Evolutionary conservation across 2,329 filamentous ascomycete species (phyloP).

Genomic region (Aspergillus fumigatus): DNA sequence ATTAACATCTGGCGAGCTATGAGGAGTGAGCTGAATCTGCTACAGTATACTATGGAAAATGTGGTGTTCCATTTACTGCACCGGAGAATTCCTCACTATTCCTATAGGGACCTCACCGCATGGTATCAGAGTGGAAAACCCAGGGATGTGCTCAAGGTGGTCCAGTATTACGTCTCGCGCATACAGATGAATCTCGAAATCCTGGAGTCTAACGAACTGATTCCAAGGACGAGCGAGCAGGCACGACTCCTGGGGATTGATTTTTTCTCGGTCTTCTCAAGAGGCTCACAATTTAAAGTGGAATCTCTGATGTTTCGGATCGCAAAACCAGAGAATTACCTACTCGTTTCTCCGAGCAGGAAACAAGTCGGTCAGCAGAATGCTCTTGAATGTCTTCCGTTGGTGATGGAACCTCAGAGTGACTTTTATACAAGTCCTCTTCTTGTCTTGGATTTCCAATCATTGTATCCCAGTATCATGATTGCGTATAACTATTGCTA

Average conservation of each 20-base stretch:
- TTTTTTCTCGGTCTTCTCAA: constrained; percentile 92
- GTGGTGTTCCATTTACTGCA: constrained; percentile 89
- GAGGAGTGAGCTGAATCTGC: constrained; percentile 82
- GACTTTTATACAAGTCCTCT: constrained; percentile 88
- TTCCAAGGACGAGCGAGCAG: constrained; percentile 87
- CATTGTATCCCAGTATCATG: constrained; percentile 94
- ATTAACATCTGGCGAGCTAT: constrained; percentile 98
- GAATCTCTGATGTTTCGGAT: constrained; percentile 99
- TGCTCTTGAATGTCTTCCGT: constrained; percentile 83
- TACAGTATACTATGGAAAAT: constrained; percentile 96
- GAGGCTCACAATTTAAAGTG: constrained; percentile 96
- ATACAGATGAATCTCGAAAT: constrained; percentile 85
- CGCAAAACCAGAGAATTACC: constrained; percentile 91
- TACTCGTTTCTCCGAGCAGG: constrained; percentile 81
- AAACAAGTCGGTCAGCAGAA: constrained; percentile 94
- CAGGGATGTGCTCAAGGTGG: constrained; percentile 65
- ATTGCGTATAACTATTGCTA: constrained; percentile 99
- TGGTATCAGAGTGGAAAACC: constrained; percentile 73
- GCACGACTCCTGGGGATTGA: constrained; percentile 88
- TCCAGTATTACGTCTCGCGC: constrained; percentile 72
- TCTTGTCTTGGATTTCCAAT: constrained; percentile 91
- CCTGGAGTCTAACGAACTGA: constrained; percentile 81
- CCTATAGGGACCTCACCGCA: constrained; percentile 68
- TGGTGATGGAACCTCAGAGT: constrained; percentile 97
- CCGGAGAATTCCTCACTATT: constrained; percentile 80